A percentile compares a stretch with the other conserved stretches of the same genome.
These are phyloP conservation scores for Dipteronia dyeriana DNA, from an alignment of 345 rosid species.

Conservation along the genomic window DNA sequence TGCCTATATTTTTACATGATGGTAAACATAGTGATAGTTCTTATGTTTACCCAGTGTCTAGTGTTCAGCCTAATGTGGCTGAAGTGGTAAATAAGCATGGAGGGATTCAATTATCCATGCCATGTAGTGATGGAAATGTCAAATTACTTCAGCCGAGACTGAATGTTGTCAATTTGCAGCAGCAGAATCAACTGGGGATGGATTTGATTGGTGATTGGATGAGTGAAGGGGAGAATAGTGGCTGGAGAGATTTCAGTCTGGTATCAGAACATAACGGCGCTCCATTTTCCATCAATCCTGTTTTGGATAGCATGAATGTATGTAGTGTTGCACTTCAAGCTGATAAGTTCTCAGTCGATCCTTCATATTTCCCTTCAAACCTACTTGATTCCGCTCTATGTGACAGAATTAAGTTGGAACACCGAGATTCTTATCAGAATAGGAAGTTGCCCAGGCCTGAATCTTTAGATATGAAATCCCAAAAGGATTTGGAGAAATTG, in stretches of 20 bases:
- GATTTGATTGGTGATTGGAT: constrained; percentile 26
- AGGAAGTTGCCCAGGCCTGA: constrained; percentile 33
- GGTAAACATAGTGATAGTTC: constrained; percentile 32
- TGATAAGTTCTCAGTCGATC: constrained; percentile 41
- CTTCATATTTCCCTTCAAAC: constrained; percentile 31
- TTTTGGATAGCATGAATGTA: constrained; percentile 33
- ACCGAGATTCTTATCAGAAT: constrained; percentile 32
- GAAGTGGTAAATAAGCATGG: constrained; percentile 40
- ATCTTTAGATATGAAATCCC: constrained; percentile 37
- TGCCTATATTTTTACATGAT: constrained; percentile 32
- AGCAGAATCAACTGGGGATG: constrained; percentile 41
- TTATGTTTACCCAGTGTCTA: constrained; percentile 32
- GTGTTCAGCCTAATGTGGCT: constrained; percentile 32
- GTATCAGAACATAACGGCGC: constrained; percentile 33
- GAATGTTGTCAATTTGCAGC: constrained; percentile 32
- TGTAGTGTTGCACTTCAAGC: constrained; percentile 41
- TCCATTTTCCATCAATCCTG: constrained; percentile 35
- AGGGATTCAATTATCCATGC: constrained; percentile 36
- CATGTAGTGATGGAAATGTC: constrained; percentile 39
- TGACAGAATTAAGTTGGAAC: constrained; percentile 33
- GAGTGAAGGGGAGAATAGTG: constrained; percentile 43
- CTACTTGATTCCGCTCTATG: constrained; percentile 35
- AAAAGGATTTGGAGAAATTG: constrained; percentile 36
- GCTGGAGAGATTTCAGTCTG: constrained; percentile 34
- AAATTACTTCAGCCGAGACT: constrained; percentile 31